Conservation (phyloP, 352 stramenopile species). For the Globisporangium echinulatum region DNA sequence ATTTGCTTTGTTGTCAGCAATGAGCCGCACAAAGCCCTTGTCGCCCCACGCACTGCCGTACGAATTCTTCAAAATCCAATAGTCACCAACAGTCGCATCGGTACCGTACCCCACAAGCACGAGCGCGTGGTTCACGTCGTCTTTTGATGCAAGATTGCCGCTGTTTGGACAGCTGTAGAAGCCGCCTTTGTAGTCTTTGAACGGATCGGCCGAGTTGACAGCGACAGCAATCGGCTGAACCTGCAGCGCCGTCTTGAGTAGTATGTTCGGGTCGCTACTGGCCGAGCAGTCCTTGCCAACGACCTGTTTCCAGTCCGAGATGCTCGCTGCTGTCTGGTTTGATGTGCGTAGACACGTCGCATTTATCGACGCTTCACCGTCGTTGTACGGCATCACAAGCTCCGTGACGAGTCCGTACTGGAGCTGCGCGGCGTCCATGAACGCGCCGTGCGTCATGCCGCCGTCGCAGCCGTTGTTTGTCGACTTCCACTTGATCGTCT, state of each 20-base stretch:
- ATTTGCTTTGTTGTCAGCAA: slow-evolving; percentile 66
- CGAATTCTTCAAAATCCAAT: slow-evolving; percentile 83
- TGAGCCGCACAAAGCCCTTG: slow-evolving; percentile 56
- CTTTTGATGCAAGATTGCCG: slow-evolving; percentile 49
- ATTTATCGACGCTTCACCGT: slow-evolving; percentile 5
- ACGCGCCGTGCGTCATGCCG: slow-evolving; percentile 77
- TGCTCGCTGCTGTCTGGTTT: slow-evolving; percentile 63
- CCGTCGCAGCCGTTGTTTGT: slow-evolving; percentile 72
- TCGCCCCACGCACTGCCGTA: slow-evolving; percentile 66
- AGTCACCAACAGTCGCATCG: slow-evolving; percentile 45
- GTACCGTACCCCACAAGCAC: slow-evolving; percentile 73
- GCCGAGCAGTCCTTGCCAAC: slow-evolving; percentile 48
- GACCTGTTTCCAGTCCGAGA: slow-evolving; percentile 61
- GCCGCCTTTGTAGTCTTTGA: slow-evolving; percentile 61
- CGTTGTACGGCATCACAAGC: slow-evolving; percentile 66
- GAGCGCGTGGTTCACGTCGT: slow-evolving; percentile 71
- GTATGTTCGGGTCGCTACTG: slow-evolving; percentile 38
- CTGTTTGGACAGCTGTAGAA: slow-evolving; percentile 71
- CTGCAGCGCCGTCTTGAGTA: slow-evolving; percentile 51
- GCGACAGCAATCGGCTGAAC: slow-evolving; percentile 67
- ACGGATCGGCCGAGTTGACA: slow-evolving; percentile 65
- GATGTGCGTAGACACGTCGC: slow-evolving; percentile 13
- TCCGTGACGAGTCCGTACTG: slow-evolving; percentile 58
- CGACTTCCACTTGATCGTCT: slow-evolving; percentile 69
- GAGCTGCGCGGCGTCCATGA: slow-evolving; percentile 62